Evolutionary conservation across 2,329 filamentous ascomycete genomes (phyloP), one percentile per base, ranked within the genome.

Genomic region (Cladorrhinum sp.): DNA sequence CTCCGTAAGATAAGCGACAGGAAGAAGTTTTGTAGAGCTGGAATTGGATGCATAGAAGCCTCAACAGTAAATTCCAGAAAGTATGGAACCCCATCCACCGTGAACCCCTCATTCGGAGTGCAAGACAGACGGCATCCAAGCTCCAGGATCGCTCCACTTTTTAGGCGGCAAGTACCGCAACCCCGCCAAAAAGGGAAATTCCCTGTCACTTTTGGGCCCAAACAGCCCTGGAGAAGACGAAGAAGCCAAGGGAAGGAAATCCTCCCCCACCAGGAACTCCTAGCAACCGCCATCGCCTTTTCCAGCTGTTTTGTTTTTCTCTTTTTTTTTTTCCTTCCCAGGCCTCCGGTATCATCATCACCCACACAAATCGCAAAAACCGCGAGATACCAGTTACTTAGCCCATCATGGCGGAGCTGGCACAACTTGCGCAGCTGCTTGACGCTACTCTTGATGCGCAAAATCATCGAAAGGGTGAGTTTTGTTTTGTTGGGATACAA

Each of bases 391-490:
- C 51, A 39, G 51, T 16, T 20, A 21, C 46, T 50, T 49, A 49
- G 51, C 59, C 62, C 57, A 63, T 73, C 72, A 86, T 86, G 83
- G 81, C 82, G 72, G 77, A 81, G 67, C 79, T 85, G 71, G 78
- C 77, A 68, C 77, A 78, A 63, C 80, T 97, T 75, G 89, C 92
- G 65, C 86, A 92, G 82, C 84, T 98, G 75, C 87, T 99, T 66
- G 86, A 96, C 76, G 91, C 92, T 70, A 98, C 92, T 70, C 84
- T 98, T 71, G 91, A 97, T 77, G 92, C 92, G 18, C 81, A 84
- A 65, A 87, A 94, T 76, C 92, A 94, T 76, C 93, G 92, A 76
- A 89, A 96, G 88, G 94, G 94, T 94, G 79, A 59, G 62, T 63
- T 57, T 53, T 59, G 26, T 30, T 20, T 46, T 46, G 42, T 46